Evolutionary conservation across 768 basidiomycete genomes (phyloP).

Genomic region (Lactarius psammicola): DNA sequence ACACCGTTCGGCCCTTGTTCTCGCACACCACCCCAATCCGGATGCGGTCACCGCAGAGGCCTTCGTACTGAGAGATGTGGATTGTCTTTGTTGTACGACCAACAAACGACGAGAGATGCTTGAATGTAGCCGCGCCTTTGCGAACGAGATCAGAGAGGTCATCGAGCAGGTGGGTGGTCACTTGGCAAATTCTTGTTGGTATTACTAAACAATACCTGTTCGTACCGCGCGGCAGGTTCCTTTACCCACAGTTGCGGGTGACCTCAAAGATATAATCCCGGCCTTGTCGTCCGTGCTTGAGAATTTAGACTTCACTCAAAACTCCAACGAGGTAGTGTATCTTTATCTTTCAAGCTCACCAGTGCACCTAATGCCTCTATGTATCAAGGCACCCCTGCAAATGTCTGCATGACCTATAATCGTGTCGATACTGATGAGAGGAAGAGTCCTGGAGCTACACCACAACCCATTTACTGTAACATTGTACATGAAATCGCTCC

Average conservation of each 20-base stretch:
- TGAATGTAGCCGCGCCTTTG: conserved; percentile 9
- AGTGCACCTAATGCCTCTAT: not conserved
- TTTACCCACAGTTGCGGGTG: not conserved
- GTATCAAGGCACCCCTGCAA: not conserved
- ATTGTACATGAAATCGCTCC: no score
- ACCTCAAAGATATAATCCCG: not conserved
- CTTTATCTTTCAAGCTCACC: not conserved
- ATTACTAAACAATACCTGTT: not conserved
- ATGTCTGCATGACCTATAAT: not conserved
- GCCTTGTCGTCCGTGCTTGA: not conserved
- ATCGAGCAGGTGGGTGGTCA: not conserved
- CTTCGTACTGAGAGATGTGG: conserved; percentile 6
- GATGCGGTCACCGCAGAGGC: not conserved
- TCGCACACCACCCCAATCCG: conserved; percentile 9
- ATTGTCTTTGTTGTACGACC: not conserved
- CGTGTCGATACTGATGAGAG: not conserved
- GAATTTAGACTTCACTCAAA: not conserved
- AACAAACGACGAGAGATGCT: conserved; percentile 3
- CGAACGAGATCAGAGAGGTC: not conserved
- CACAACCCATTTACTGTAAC: no score
- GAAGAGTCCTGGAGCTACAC: not conserved
- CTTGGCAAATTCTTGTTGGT: not conserved
- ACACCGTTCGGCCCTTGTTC: conserved; percentile 14
- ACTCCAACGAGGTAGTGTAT: not conserved
- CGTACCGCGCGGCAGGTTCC: conserved; percentile 9